Conservation (phyloP, 2,329 filamentous ascomycete genomes). For the Pseudogymnoascus sp. region DNA sequence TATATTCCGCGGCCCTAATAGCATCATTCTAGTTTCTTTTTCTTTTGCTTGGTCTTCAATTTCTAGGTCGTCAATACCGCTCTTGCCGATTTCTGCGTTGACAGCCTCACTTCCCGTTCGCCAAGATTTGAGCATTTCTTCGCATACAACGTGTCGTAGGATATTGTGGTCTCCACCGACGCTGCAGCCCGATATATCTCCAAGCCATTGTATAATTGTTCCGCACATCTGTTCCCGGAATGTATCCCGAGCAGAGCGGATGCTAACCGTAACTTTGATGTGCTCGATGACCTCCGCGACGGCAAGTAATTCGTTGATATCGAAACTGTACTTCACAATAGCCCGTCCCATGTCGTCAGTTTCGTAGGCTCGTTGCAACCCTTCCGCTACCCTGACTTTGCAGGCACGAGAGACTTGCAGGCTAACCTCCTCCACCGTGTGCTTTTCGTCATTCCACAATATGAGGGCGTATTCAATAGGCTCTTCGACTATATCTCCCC, state of each 20-base stretch:
- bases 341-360: constrained; percentile 84
- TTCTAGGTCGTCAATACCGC: constrained; percentile 78
- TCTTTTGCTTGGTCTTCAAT: constrained; percentile 34
- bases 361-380: constrained; percentile 71
- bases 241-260: constrained; percentile 86
- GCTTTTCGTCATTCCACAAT: constrained; percentile 98
- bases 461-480: constrained; percentile 76
- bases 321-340: constrained; percentile 68
- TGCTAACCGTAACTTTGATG: constrained; percentile 92
- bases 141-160: constrained; percentile 75
- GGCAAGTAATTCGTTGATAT: constrained; percentile 65
- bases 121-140: constrained; percentile 87
- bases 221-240: constrained; percentile 98
- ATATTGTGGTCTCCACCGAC: constrained; percentile 75
- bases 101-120: constrained; percentile 74
- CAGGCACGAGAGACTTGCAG: constrained; percentile 89
- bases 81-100: constrained; percentile 70
- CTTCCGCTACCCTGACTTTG: constrained; percentile 62
- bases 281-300: constrained; percentile 87
- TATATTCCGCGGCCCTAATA: too few relatives aligned
- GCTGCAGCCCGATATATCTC: constrained; percentile 84
- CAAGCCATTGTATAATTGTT: constrained; percentile 94
- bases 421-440: constrained; percentile 85
- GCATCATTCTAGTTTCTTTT: too few relatives aligned
- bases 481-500: constrained; percentile 54